Evolutionary conservation across 1,139 yeast species (phyloP), one percentile per base, ranked within the genome.

Genomic region (Lodderomyces jiufengensis): DNA sequence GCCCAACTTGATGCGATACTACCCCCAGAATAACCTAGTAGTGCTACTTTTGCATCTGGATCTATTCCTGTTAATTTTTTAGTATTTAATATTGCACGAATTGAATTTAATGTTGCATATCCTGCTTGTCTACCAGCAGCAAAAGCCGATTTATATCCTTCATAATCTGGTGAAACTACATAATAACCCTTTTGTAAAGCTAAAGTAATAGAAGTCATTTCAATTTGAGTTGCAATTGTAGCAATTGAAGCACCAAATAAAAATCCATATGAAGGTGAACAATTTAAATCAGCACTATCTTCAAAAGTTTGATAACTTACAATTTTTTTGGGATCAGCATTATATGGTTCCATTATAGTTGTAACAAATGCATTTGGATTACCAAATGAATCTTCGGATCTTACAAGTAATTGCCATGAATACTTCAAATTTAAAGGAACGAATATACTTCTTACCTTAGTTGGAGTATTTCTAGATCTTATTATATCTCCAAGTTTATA

Each of bases 11-110:
- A 37, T 2, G 61, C 59, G 13, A 57, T 39, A 1, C 58, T 39
- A 0, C 63, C 64, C 13, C 64, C 64, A 8, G 61, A 55, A 36
- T 55, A 58, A 0, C 64, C 63, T 53, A 55, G 57, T 32, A 56
- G 23, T 2, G 42, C 55, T 6, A 49, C 43, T 22, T 45, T 34
- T 1, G 64, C 59, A 16, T 48, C 42, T 5, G 22, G n/a, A 10
- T 44, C 33, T 18, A 57, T 36, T 3, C 59, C 57, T 15, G 63
- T 55, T 9, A 42, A 14, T 23, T 47, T 44, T 1, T 44, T 47
- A 1, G 54, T 42, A 1, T 27, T 20, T 27, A 54, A 40, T 1
- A 49, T 47, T 3, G 57, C 63, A 20, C 54, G 41, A 15, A 58
- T 42, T 2, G 53, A 39, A 36, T 59, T 51, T 36, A 59, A 45